Evolutionary conservation across 768 basidiomycete species (phyloP).

Genomic region (Artomyces pyxidatus): DNA sequence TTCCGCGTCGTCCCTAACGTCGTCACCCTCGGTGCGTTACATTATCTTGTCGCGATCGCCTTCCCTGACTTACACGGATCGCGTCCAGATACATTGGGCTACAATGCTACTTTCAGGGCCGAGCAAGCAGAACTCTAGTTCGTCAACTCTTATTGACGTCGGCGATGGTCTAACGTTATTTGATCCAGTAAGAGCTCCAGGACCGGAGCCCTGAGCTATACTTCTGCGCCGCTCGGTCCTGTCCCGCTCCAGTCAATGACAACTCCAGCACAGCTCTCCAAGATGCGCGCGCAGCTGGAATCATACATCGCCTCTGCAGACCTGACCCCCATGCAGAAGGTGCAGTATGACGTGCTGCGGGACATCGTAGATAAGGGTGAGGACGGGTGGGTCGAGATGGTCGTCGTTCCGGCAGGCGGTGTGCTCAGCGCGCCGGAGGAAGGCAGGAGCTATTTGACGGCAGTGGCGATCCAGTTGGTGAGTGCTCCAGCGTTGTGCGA

Average conservation of each 20-base stretch:
- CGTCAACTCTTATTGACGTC: background rate
- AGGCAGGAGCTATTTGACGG: slow-evolving; percentile 10
- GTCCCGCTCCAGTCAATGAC: slow-evolving; percentile 11
- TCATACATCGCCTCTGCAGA: slow-evolving; percentile 2
- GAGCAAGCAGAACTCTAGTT: slow-evolving; percentile 9
- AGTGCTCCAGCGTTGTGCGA: background rate
- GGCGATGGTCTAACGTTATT: background rate
- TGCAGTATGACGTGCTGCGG: slow-evolving; percentile 10
- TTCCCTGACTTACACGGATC: background rate
- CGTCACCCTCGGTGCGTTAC: slow-evolving; percentile 11
- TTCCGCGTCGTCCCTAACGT: slow-evolving; percentile 7
- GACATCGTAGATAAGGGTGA: slow-evolving; percentile 10
- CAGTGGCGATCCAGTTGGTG: slow-evolving; percentile 14
- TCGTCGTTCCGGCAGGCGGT: slow-evolving; percentile 12
- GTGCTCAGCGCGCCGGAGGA: slow-evolving; percentile 5
- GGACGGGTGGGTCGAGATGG: slow-evolving; percentile 13
- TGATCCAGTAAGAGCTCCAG: slow-evolving; percentile 3
- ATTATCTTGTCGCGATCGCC: background rate
- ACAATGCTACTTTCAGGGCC: slow-evolving; percentile 7
- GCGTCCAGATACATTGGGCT: slow-evolving; percentile 9
- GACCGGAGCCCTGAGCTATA: slow-evolving; percentile 10
- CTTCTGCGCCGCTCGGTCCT: slow-evolving; percentile 7
- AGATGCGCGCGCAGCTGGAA: slow-evolving; percentile 10
- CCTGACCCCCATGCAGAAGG: slow-evolving; percentile 9
- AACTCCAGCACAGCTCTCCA: slow-evolving; percentile 8